phyloP scores from a whole-genome alignment of 163 green algal genomes.

The Prototheca stagnorum region DNA sequence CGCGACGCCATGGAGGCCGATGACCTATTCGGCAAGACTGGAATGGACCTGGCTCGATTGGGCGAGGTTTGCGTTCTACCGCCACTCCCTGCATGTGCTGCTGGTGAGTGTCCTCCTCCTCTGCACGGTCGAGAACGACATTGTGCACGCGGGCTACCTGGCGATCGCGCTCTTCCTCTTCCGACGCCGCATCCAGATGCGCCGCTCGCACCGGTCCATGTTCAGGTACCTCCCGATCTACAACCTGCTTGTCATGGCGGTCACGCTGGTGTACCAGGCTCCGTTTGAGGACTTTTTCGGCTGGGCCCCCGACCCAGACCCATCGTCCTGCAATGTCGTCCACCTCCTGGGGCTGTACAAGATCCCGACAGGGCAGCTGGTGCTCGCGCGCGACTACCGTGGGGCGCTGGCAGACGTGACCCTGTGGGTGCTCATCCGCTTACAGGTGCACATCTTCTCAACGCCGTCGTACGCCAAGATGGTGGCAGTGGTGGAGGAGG shows the following conservation, averaged over 20 bases:
- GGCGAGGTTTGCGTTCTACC: constrained; percentile 28
- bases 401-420: constrained; percentile 41
- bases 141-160: constrained; percentile 59
- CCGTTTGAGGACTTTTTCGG: constrained; percentile 37
- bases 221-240: constrained; percentile 26
- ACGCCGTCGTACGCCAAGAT: constrained; percentile 13
- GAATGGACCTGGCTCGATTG: constrained; percentile 36
- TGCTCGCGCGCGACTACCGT: constrained; percentile 12
- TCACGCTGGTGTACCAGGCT: constrained; percentile 41
- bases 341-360: constrained; percentile 57
- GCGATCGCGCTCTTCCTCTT: constrained; percentile 53
- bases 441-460: constrained; percentile 36
- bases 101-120: constrained; percentile 43
- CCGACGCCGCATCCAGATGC: constrained; percentile 20
- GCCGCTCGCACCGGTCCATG: constrained; percentile 3
- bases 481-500: constrained; percentile 16
- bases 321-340: constrained; percentile 35
- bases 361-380: constrained; percentile 7
- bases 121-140: constrained; percentile 45
- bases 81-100: constrained; percentile 40
- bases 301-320: constrained; percentile 3
- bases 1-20: constrained; percentile 16
- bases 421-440: constrained; percentile 45
- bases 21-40: constrained; percentile 10
- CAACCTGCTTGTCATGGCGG: constrained; percentile 37